Evolutionary conservation across 306 rosid genomes (phyloP).

Genomic region (Amphicarpaea edgeworthii): DNA sequence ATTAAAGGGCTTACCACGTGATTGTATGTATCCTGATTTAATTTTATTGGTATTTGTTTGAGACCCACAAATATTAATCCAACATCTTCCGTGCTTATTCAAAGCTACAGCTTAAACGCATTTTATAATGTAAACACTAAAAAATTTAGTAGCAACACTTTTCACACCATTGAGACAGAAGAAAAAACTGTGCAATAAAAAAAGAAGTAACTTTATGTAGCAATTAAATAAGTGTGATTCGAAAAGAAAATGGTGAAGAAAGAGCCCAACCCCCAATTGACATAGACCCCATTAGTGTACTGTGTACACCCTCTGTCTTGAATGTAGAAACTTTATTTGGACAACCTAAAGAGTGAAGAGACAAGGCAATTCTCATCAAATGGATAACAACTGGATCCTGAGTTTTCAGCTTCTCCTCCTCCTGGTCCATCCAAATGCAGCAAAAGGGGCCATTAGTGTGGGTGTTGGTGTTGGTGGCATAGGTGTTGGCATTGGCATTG

Average conservation of each 20-base stretch:
- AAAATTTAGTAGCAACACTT: background rate
- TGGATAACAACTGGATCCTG: constrained; percentile 56
- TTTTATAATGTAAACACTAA: background rate
- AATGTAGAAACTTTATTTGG: constrained; percentile 47
- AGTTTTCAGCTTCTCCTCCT: constrained; percentile 49
- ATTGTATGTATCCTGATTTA: background rate
- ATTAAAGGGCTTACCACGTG: background rate
- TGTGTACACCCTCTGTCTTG: constrained; percentile 45
- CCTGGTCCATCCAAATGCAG: constrained; percentile 35
- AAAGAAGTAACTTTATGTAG: background rate
- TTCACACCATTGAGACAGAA: background rate
- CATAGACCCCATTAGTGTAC: constrained; percentile 46
- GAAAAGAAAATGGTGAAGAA: background rate
- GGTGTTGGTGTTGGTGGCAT: constrained; percentile 48
- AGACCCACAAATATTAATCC: background rate
- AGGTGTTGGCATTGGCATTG: constrained; percentile 38
- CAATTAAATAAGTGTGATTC: background rate
- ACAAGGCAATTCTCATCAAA: too few species aligned
- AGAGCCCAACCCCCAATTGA: too few species aligned
- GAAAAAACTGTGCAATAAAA: background rate
- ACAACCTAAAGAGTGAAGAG: constrained; percentile 40
- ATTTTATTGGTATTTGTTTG: background rate
- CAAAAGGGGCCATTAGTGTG: constrained; percentile 52
- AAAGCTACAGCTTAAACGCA: constrained; percentile 26
- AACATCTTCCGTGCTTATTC: constrained; percentile 33